Evolutionary conservation across 345 rosid genomes (phyloP).

Genomic region (Streptanthus diversifolius): DNA sequence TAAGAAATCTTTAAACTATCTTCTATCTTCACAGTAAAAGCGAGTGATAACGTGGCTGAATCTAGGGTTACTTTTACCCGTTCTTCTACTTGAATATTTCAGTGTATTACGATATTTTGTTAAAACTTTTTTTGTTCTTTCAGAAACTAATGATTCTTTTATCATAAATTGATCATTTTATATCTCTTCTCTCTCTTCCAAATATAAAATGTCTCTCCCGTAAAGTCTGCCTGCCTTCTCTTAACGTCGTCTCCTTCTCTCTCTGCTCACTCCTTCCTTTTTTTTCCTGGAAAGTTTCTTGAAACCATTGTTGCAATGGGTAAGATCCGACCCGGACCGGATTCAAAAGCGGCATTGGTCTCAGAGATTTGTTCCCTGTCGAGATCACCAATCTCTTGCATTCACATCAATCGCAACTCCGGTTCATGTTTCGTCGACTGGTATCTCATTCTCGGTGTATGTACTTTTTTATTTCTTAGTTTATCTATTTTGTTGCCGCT

Average conservation of each 20-base stretch:
- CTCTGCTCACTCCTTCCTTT: conserved; percentile 3
- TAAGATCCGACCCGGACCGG: conserved; percentile 47
- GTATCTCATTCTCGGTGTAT: conserved; percentile 81
- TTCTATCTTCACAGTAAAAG: background rate
- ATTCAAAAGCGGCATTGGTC: conserved; percentile 47
- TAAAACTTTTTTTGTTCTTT: background rate
- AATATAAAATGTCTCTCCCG: conserved; percentile 65
- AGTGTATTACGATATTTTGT: background rate
- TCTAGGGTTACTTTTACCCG: conserved; percentile 10
- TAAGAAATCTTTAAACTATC: background rate
- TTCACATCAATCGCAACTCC: conserved; percentile 39
- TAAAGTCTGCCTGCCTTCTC: conserved; percentile 54
- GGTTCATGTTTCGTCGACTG: conserved; percentile 67
- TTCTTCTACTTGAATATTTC: conserved; percentile 9
- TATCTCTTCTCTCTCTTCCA: conserved; percentile 21
- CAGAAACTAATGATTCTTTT: background rate
- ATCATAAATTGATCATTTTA: background rate
- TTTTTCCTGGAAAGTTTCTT: background rate
- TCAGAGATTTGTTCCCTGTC: conserved; percentile 65
- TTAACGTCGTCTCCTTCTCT: conserved; percentile 45
- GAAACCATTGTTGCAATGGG: conserved; percentile 34
- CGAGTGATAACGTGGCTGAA: background rate
- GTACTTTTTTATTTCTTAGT: conserved; percentile 15
- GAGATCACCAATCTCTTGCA: conserved; percentile 42
- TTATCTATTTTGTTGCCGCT: background rate